Base-by-base conservation (phyloP, 352 stramenopile genomes). In the Phytopythium sindhum region DNA sequence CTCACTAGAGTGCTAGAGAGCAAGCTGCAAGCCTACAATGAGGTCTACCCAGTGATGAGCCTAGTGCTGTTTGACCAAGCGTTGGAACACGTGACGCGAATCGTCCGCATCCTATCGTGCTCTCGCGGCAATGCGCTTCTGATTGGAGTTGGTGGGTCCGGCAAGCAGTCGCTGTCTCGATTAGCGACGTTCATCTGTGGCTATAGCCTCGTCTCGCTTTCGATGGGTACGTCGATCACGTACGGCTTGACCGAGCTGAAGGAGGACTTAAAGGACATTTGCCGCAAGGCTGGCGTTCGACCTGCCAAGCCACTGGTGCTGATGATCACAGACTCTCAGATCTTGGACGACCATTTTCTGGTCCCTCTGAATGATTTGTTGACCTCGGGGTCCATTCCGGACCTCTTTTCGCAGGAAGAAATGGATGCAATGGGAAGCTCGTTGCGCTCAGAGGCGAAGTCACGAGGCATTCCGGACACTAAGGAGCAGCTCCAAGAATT, bases 1-100 rank as follows among this genome's bases (percentile, higher is more conserved):
- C 77, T 95, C 17, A 82, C 74, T 0, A 26, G 33, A 42, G 80
- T 72, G 14, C 63, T 97, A 24, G 75, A 96, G 50, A 66, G 64
- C 6, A 89, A 90, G 50, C 70, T 97, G 4, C 66, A 68, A 14
- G 73, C 86, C 15, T 98, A 97, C 75, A 98, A 98, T 61, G 92
- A 98, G 58, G 84, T 73, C 6, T 88, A 98, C 66, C 85, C 93
- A 0, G 95, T 98, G 9, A 97, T 98, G 89, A 84, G 94, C 61
- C 71, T 98, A 11, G 91, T 98, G 41, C 65, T 98, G 0, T 98
- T 98, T 67, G 90, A 97, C 19, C 85, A 97, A 65, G 92, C 92
- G 3, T 77, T 97, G 62, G 80, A 96, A 47, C 91, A 98, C 55
- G 74, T 98, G 17, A 81, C 86, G 6, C 78, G 92, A 47, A 97